These are phyloP conservation scores for Pisolithus albus DNA, from an alignment of 768 basidiomycete genomes.

Conservation along the genomic window DNA sequence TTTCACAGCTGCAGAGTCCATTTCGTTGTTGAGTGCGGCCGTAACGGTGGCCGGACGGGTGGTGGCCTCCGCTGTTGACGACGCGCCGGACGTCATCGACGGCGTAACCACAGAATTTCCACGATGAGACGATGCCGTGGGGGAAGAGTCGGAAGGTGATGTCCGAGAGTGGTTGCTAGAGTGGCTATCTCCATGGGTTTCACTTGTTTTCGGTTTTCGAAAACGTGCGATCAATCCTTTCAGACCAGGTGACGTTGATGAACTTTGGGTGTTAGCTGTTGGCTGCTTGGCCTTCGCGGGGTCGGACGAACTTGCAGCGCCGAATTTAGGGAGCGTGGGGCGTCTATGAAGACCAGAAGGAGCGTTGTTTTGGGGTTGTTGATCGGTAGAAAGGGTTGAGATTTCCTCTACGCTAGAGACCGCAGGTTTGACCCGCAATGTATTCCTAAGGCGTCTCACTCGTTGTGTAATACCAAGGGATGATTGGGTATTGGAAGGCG, in stretches of 20 bases:
- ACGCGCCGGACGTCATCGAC: slow-evolving; percentile 4
- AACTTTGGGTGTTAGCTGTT: slow-evolving; percentile 50
- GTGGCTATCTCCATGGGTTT: slow-evolving; percentile 21
- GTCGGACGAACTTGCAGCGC: slow-evolving; percentile 38
- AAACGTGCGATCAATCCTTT: slow-evolving; percentile 81
- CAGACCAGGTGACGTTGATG: slow-evolving; percentile 65
- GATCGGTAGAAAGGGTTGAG: slow-evolving; percentile 37
- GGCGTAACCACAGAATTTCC: slow-evolving; percentile 24
- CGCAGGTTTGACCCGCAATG: slow-evolving; percentile 51
- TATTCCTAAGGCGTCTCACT: slow-evolving; percentile 66
- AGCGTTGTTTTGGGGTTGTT: slow-evolving; percentile 28
- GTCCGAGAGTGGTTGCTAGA: slow-evolving; percentile 26
- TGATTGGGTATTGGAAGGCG: slow-evolving; percentile 28
- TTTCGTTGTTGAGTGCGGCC: slow-evolving; percentile 19
- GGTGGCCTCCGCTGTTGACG: slow-evolving; percentile 10
- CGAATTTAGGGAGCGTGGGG: slow-evolving; percentile 41
- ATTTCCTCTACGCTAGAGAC: slow-evolving; percentile 45
- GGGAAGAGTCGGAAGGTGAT: slow-evolving; percentile 30
- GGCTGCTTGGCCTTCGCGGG: slow-evolving; percentile 47
- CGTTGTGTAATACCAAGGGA: slow-evolving; percentile 57
- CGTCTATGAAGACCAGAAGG: slow-evolving; percentile 33
- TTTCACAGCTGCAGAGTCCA: slow-evolving; percentile 50
- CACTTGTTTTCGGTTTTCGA: slow-evolving; percentile 34
- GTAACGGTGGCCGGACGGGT: slow-evolving; percentile 20
- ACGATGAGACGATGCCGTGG: slow-evolving; percentile 28